Base-by-base conservation (phyloP, 2,329 filamentous ascomycete species). In the Gnomoniopsis sp. region DNA sequence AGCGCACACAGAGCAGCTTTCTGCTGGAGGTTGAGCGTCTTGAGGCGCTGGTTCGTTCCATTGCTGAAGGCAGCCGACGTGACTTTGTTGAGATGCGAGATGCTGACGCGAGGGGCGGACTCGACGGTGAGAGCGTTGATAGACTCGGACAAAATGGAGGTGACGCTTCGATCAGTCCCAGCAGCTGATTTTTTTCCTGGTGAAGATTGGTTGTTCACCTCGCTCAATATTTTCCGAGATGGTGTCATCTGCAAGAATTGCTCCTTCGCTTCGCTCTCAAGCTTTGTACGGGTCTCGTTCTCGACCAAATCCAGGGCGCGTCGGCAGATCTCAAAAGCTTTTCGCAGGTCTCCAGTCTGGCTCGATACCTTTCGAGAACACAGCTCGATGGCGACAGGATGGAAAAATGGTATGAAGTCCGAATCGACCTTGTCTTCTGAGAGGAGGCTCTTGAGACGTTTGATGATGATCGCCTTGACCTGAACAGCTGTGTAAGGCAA, bases 291-390 rank as follows among this genome's bases (percentile, higher is more conserved):
- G 1, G 90, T 93, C 72, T 98, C 93, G 54, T 85, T 80, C 74
- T 98, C 95, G 51, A 97, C 86, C 22, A 96, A 76, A 71, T 98
- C 93, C 57, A 99, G 86, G 3, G 93, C 91, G 55, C 91, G 86
- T 49, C 91, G 88, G 72, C 93, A 92, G 60, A 99, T 91, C 72
- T 97, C 93, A 68, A 98, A 97, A 0, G 93, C 93, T 73, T 96
- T 96, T 61, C 95, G 90, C 51, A 99, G 75, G 72, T 99, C 95
- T 47, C 95, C 95, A 0, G 91, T 96, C 71, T 98, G 93, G 55
- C 89, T 91, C 3, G 95, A 89, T 17, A 99, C 91, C 72, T 98
- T 99, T 71, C 95, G 91, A 8, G 95, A 89, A 71, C 93, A 96
- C 48, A 99, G 87, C 68, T 96, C 91, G 65, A 99, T 92, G 19